Evolutionary conservation across 148 eudicot species (phyloP), one percentile per base, ranked within the genome.

Genomic region (Cornus controversa): DNA sequence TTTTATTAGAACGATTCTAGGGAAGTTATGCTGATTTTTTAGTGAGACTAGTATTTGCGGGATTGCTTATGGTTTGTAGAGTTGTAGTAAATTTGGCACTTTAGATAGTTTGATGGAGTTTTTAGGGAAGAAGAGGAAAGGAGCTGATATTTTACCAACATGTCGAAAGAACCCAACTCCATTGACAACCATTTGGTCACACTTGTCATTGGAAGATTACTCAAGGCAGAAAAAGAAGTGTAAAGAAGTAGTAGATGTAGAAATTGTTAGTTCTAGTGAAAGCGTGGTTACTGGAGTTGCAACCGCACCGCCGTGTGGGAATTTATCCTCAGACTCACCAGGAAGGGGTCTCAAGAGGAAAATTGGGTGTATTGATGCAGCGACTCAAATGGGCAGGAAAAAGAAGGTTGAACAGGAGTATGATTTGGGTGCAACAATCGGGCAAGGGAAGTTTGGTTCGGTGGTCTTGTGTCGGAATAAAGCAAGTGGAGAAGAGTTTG

Each of bases 51-150:
- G 45, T 47, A 45, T 15, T 66, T 15, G 10, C 68, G 36, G 53
- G 70, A 67, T 45, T 77, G 34, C 23, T 50, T 76, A 76, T 42
- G 71, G 16, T 72, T 73, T 31, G 37, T 6, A 28, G 60, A 29
- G 10, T 22, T 73, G 54, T 68, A 47, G 37, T 53, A 31, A 67
- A 23, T 67, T 77, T 79, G 62, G 24, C 60, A 26, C 13, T 77
- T 70, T 69, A 60, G 79, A 57, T 62, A 31, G 50, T 75, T 78
- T 40, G 75, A 92, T 90, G 97, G 90, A 89, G 83, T 82, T 84
- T 6, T 76, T 81, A 76, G 88, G 91, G 79, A 92, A 79, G 85
- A 92, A 92, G 87, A 90, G 93, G 81, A 92, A 92, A 80, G 97
- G 97, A 60, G 76, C 70, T n/a, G 88, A 86, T 72, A 78, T 81